Evolutionary conservation across 495 filamentous ascomycete species (phyloP).

Genomic region (Pyrenopolyporus hunteri): DNA sequence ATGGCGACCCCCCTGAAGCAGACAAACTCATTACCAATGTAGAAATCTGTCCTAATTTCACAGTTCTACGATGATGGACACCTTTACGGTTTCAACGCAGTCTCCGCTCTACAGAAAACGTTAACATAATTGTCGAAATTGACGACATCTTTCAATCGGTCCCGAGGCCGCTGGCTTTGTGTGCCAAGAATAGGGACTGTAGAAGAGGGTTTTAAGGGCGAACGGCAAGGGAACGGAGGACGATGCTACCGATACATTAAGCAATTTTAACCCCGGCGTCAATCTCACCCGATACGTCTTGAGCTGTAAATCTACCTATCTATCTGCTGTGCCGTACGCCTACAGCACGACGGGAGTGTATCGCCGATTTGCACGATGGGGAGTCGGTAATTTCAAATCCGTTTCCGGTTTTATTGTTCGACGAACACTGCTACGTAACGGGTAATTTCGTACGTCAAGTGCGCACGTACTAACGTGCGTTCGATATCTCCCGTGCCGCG

Average conservation of each 20-base stretch:
- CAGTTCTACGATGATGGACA: constrained; percentile 14
- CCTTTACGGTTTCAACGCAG: constrained; percentile 12
- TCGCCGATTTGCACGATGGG: constrained; percentile 8
- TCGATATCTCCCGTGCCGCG: constrained; percentile 29
- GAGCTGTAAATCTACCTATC: constrained; percentile 21
- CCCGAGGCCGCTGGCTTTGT: constrained; percentile 21
- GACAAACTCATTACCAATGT: neutral
- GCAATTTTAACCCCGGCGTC: constrained; percentile 31
- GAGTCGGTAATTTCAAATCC: constrained; percentile 6
- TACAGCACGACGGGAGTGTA: constrained; percentile 9
- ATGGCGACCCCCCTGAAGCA: constrained; percentile 9
- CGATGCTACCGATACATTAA: constrained; percentile 33
- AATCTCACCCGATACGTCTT: constrained; percentile 30
- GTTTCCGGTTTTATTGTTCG: constrained; percentile 30
- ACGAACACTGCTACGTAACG: constrained; percentile 3
- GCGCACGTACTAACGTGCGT: constrained; percentile 21
- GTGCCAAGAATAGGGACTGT: constrained; percentile 24
- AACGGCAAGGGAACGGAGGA: constrained; percentile 6
- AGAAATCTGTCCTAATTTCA: constrained; percentile 26
- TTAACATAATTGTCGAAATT: constrained; percentile 18
- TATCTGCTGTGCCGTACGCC: constrained; percentile 31
- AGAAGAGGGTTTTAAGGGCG: neutral
- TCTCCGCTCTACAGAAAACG: constrained; percentile 27
- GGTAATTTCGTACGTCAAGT: neutral
- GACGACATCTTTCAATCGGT: constrained; percentile 32